Percentiles rank a stretch among this genome's conserved stretches.
phyloP scores from a whole-genome alignment of 2,329 filamentous ascomycete genomes.

The Fusarium pseudonygamai region DNA sequence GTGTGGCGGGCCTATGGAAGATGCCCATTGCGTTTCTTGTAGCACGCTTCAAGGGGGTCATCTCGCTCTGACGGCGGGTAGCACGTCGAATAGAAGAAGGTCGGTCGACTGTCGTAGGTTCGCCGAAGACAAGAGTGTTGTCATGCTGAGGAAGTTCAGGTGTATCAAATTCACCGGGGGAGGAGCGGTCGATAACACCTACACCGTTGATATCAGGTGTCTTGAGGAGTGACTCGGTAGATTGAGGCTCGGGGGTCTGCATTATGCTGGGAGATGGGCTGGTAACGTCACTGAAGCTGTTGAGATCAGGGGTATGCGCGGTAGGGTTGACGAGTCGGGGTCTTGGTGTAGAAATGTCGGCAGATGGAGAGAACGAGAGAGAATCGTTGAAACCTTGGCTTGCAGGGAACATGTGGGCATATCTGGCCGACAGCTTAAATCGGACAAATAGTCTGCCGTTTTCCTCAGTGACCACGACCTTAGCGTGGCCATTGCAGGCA shows the following conservation, averaged over 20 bases:
- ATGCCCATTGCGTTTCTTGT: background rate
- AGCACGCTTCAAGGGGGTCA: slow-evolving; percentile 2
- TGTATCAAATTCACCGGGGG: background rate
- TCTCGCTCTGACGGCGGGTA: slow-evolving; percentile 3
- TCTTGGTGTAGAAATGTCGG: background rate
- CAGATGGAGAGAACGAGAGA: background rate
- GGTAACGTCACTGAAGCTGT: background rate
- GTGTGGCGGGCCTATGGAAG: background rate
- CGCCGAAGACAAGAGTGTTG: slow-evolving; percentile 10
- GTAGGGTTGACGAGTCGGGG: background rate
- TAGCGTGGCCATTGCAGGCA: slow-evolving; percentile 44
- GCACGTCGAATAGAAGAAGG: background rate
- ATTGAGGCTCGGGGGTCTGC: slow-evolving; percentile 11
- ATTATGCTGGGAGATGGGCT: background rate
- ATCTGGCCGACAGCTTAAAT: slow-evolving; percentile 51
- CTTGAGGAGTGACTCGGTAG: background rate
- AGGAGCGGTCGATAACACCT: background rate
- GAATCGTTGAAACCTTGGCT: slow-evolving; percentile 45
- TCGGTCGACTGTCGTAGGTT: background rate
- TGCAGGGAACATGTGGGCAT: slow-evolving; percentile 44
- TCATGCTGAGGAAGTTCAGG: slow-evolving; percentile 12
- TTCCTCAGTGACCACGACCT: slow-evolving; percentile 44
- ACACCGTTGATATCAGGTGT: slow-evolving; percentile 10
- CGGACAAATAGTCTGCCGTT: slow-evolving; percentile 48
- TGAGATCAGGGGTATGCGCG: slow-evolving; percentile 4